These are phyloP conservation scores for Astraeus odoratus DNA, from an alignment of 768 basidiomycete genomes.

Conservation along the genomic window DNA sequence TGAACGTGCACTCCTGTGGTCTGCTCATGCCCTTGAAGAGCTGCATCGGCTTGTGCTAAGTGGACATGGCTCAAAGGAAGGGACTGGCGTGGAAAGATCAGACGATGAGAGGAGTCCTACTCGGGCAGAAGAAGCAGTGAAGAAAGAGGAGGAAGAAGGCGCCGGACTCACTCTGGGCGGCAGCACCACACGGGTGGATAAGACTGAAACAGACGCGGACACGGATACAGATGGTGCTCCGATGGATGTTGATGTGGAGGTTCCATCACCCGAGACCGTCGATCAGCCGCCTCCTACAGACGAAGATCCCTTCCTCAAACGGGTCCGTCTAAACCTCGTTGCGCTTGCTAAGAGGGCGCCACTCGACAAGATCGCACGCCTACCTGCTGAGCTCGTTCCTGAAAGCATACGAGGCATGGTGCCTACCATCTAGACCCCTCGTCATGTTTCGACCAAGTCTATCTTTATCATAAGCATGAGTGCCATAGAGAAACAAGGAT, in stretches of 20 bases:
- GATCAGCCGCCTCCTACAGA: conserved; percentile 1
- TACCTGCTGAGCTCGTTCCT: conserved; percentile 61
- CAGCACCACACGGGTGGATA: too few species aligned
- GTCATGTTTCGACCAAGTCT: too few species aligned
- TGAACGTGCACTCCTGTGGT: conserved; percentile 44
- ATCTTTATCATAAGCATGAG: too few species aligned
- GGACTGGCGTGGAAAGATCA: conserved; percentile 10
- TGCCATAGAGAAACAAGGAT: too few species aligned
- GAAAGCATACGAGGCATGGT: conserved; percentile 58
- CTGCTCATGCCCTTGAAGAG: conserved; percentile 44
- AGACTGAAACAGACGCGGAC: too few species aligned
- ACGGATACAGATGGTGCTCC: not conserved
- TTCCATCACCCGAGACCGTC: too few species aligned
- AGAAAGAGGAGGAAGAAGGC: conserved; percentile 8
- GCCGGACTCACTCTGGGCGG: too few species aligned
- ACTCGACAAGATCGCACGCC: conserved; percentile 56
- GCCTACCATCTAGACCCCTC: conserved; percentile 33
- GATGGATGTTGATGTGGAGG: conserved; percentile 18
- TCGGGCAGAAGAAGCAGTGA: not conserved
- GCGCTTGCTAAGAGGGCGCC: conserved; percentile 76
- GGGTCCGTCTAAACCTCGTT: conserved; percentile 65
- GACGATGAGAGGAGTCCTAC: not conserved
- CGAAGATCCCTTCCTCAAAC: conserved; percentile 48
- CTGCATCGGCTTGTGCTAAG: conserved; percentile 28
- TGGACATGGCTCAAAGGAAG: conserved; percentile 6